These are phyloP conservation scores for Nitzschia inconspicua DNA, from an alignment of 108 stramenopile species.

Conservation along the genomic window DNA sequence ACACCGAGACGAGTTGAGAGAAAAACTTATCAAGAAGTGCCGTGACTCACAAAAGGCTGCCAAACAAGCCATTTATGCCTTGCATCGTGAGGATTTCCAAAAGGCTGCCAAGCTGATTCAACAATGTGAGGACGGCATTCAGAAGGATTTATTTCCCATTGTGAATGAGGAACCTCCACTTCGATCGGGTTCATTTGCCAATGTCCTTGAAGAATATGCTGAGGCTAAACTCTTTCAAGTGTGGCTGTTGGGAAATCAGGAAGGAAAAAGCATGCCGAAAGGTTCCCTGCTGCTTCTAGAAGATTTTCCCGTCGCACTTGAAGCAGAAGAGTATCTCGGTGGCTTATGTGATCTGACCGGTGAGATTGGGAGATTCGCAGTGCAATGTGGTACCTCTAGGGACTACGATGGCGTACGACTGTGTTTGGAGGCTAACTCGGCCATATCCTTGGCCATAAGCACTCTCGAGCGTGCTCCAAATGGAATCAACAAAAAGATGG, in stretches of 20 bases:
- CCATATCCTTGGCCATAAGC: conserved; percentile 46
- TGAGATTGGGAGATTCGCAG: conserved; percentile 92
- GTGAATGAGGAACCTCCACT: conserved; percentile 79
- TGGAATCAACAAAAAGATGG: conserved; percentile 63
- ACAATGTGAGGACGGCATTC: conserved; percentile 64
- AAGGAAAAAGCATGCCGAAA: conserved; percentile 22
- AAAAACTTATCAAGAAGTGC: conserved; percentile 84
- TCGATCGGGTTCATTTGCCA: conserved; percentile 52
- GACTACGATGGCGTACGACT: conserved; percentile 61
- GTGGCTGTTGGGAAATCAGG: conserved; percentile 62
- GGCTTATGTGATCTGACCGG: conserved; percentile 96
- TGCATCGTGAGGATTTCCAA: conserved; percentile 73
- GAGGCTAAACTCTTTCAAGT: conserved; percentile 90
- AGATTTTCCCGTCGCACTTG: conserved; percentile 51
- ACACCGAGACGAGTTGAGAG: conserved; percentile 76
- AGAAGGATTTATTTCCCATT: conserved; percentile 62
- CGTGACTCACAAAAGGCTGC: conserved; percentile 90
- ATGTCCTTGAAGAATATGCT: conserved; percentile 88
- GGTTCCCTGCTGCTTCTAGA: conserved; percentile 41
- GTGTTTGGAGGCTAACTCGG: conserved; percentile 62
- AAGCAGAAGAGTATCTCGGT: conserved; percentile 87
- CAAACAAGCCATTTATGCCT: conserved; percentile 90
- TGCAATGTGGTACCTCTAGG: conserved; percentile 82
- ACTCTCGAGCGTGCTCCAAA: conserved; percentile 46
- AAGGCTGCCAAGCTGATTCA: conserved; percentile 49